Evolutionary conservation across 495 filamentous ascomycete species (phyloP), one percentile per base, ranked within the genome.

Genomic region (Diplogelasinospora grovesii): DNA sequence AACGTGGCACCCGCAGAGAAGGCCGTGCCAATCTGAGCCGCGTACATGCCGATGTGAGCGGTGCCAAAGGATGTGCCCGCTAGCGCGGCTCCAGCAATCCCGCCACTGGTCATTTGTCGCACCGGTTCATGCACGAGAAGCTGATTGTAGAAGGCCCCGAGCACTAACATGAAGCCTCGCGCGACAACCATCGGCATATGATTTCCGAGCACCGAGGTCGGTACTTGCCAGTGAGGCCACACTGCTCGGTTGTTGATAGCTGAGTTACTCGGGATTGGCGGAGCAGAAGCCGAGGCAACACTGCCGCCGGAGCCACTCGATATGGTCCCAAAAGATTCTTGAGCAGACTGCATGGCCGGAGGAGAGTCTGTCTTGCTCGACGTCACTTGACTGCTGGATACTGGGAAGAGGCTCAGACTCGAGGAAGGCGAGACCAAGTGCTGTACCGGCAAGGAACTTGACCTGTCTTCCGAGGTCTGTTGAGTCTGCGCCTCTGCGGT

Each of bases 71-170:
- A 19, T 3, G 23, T 28, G 24, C 43, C 40, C 8, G 44, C 52
- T 13, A 53, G 49, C 1, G 41, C 49, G 1, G 40, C 13, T 10
- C 43, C 48, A 1, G 43, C 26, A 23, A 46, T 43, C 7, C 48
- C 48, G n/a, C 39, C 39, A 14, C 31, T 41, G 9, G 32, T 43
- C 22, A 59, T 39, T 30, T 50, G 45, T 2, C 55, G 41, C 5
- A 55, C 38, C 3, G 55, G 52, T n/a, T 56, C 52, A 23, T 42
- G 43, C 7, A 28, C 36, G 16, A 41, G 11, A 4, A 48, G 22
- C 9, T 49, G 40, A 11, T 47, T 25, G 46, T 38, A 72, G 55
- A 33, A 45, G 8, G 40, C 32, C 1, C 22, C 26, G 16, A 48
- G 23, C 11, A 41, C 8, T 9, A 44, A 11, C 36, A 41, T 29